These are phyloP conservation scores for Pyrenochaeta sp. DNA, from an alignment of 2,329 filamentous ascomycete species.

Conservation along the genomic window DNA sequence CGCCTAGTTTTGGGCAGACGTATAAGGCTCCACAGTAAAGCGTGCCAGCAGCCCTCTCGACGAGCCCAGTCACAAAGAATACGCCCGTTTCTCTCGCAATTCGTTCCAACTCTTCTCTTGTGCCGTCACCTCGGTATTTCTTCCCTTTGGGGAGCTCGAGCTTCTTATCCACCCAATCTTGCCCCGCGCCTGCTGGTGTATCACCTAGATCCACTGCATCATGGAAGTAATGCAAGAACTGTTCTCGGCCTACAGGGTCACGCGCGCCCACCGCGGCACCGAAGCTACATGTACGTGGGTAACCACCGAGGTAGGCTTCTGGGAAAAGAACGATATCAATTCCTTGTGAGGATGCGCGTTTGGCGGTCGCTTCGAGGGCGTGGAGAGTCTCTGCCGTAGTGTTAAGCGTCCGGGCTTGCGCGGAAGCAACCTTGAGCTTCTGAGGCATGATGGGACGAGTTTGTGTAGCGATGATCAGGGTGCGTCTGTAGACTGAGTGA, in stretches of 20 bases:
- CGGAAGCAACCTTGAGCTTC: constrained; percentile 57
- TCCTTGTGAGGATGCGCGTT: constrained; percentile 65
- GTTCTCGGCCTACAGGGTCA: constrained; percentile 73
- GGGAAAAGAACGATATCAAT: constrained; percentile 83
- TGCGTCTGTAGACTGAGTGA: not conserved
- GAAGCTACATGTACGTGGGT: constrained; percentile 82
- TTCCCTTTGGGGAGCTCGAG: constrained; percentile 59
- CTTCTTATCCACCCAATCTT: constrained; percentile 72
- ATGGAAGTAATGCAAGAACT: constrained; percentile 82
- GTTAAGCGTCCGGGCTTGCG: constrained; percentile 57
- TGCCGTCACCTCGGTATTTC: constrained; percentile 72
- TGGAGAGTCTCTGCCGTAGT: constrained; percentile 67
- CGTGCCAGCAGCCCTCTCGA: constrained; percentile 82
- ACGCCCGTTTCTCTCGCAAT: constrained; percentile 80
- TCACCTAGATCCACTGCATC: constrained; percentile 84
- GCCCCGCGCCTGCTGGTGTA: constrained; percentile 72
- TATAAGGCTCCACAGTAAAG: constrained; percentile 86
- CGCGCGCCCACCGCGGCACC: constrained; percentile 77
- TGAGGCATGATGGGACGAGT: constrained; percentile 47
- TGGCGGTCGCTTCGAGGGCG: constrained; percentile 69
- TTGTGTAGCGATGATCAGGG: not conserved
- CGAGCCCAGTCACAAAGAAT: constrained; percentile 79
- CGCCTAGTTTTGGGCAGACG: constrained; percentile 75
- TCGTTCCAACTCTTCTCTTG: constrained; percentile 78
- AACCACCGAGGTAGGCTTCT: constrained; percentile 90